phyloP scores from a whole-genome alignment of 306 rosid species.

The Macrotyloma uniflorum region DNA sequence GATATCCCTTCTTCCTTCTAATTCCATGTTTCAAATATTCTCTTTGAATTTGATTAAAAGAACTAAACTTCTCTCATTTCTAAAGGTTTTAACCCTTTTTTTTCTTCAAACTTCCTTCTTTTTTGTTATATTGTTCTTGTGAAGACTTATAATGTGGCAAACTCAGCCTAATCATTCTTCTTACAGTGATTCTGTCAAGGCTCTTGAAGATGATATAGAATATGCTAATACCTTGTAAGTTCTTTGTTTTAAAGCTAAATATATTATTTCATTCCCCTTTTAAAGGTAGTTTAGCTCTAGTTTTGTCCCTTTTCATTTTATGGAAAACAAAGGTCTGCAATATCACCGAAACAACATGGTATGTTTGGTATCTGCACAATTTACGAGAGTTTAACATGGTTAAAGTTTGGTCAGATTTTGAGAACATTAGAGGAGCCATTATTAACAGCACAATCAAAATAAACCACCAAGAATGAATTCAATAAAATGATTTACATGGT shows the following conservation, averaged over 20 bases:
- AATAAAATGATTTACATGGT: too few species aligned
- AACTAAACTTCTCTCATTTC: not conserved
- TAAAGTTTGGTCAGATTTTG: not conserved
- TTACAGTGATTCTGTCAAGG: conserved; percentile 63
- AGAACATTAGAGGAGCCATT: not conserved
- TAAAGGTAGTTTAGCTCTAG: not conserved
- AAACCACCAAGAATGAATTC: not conserved
- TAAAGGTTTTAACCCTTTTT: conserved; percentile 6
- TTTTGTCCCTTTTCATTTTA: not conserved
- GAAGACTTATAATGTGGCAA: conserved; percentile 55
- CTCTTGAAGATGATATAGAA: conserved; percentile 73
- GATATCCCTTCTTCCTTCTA: conserved; percentile 26
- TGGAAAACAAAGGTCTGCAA: not conserved
- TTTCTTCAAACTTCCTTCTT: conserved; percentile 12
- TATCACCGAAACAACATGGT: not conserved
- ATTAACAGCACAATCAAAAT: not conserved
- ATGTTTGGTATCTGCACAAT: not conserved
- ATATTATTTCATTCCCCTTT: too few species aligned
- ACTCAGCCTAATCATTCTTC: conserved; percentile 43
- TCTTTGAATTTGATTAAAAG: not conserved
- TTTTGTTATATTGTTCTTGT: not conserved
- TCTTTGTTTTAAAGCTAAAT: too few species aligned
- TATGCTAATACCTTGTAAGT: conserved; percentile 77
- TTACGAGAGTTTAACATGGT: not conserved
- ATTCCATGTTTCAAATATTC: not conserved